Evolutionary conservation across 2,329 filamentous ascomycete genomes (phyloP).

Genomic region (Whalleya microplaca): DNA sequence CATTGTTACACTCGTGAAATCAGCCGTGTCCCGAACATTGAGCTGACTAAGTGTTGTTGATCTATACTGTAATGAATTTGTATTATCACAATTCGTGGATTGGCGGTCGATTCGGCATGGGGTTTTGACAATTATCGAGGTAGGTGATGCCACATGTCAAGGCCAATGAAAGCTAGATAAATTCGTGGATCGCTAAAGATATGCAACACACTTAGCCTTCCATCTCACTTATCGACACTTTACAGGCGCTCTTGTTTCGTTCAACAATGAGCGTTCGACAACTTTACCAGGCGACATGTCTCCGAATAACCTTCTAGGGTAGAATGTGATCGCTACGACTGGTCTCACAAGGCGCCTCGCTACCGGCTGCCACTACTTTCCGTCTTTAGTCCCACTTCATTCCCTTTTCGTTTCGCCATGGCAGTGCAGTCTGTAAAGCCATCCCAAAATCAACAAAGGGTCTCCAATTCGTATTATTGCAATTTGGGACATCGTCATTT

Average conservation of each 20-base stretch:
- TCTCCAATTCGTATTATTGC: background rate
- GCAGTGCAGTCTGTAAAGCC: background rate
- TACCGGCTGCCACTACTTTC: background rate
- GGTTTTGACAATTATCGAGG: background rate
- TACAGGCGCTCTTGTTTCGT: background rate
- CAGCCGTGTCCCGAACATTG: background rate
- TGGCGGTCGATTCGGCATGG: background rate
- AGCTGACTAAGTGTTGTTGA: background rate
- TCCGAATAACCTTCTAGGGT: background rate
- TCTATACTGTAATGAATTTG: constrained; percentile 1
- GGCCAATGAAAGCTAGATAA: background rate
- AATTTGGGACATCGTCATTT: background rate
- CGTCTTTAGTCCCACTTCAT: background rate
- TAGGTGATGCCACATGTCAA: background rate
- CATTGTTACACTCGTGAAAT: background rate
- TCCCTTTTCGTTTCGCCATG: background rate
- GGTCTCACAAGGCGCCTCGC: background rate
- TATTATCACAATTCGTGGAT: background rate
- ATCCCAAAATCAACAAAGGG: background rate
- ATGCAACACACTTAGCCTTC: background rate
- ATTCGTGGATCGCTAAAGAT: background rate
- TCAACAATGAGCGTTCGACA: background rate
- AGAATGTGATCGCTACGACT: background rate
- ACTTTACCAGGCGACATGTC: too few species aligned
- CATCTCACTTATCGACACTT: background rate